These are phyloP conservation scores for Funneliformis mosseae DNA, from an alignment of 192 early-diverging fungal species.

Conservation along the genomic window DNA sequence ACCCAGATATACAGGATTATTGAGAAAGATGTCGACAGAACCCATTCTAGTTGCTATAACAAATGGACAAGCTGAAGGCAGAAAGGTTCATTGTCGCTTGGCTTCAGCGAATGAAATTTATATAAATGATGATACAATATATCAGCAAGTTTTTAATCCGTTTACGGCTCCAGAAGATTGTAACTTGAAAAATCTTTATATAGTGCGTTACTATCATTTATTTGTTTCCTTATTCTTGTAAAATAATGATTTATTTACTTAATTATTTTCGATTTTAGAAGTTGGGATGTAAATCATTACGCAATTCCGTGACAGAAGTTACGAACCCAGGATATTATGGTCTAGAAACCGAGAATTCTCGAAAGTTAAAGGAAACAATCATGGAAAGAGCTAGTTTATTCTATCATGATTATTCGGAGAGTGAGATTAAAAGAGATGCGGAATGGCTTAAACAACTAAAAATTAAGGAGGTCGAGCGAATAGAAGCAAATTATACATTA, in stretches of 20 bases:
- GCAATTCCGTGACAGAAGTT: conserved; percentile 59
- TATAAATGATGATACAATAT: conserved; percentile 79
- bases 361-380: conserved; percentile 64
- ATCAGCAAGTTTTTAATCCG: conserved; percentile 75
- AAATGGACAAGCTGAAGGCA: conserved; percentile 67
- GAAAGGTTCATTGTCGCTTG: conserved; percentile 63
- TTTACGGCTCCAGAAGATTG: conserved; percentile 71
- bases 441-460: conserved; percentile 62
- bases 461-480: conserved; percentile 67
- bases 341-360: conserved; percentile 46
- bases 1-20: no score
- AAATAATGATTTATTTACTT: not conserved
- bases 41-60: conserved; percentile 72
- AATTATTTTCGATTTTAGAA: conserved; percentile 7
- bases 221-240: not conserved
- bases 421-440: conserved; percentile 52
- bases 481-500: conserved; percentile 59
- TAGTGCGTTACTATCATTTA: not conserved
- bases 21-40: conserved; percentile 55
- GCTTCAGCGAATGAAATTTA: conserved; percentile 72
- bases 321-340: conserved; percentile 55
- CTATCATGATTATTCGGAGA: conserved; percentile 62
- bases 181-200: conserved; percentile 71
- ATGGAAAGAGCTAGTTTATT: conserved; percentile 78
- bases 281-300: conserved; percentile 71